Conservation (phyloP, 768 basidiomycete genomes). For the Trametopsis cervina region DNA sequence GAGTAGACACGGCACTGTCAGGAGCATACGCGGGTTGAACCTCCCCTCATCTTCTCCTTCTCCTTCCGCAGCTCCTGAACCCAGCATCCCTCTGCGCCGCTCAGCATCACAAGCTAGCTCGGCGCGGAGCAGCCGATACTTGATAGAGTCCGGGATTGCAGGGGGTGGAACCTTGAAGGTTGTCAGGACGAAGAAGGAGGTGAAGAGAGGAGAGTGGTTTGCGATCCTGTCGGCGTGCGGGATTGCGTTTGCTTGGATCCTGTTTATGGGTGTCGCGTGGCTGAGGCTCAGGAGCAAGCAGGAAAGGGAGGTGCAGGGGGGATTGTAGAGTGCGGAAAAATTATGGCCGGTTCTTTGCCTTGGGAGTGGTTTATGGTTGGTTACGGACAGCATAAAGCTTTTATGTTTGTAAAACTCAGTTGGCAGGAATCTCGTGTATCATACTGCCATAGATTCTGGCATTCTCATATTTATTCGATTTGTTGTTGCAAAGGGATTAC, state of each 20-base stretch:
- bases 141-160: constrained; percentile 6
- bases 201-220: constrained; percentile 43
- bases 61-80: constrained; percentile 8
- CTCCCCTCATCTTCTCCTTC: constrained; percentile 11
- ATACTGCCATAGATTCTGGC: too few species aligned
- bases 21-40: constrained; percentile 4
- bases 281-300: constrained; percentile 42
- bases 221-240: constrained; percentile 33
- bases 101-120: constrained; percentile 13
- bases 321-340: too few species aligned
- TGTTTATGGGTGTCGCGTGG: constrained; percentile 61
- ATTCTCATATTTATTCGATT: too few species aligned
- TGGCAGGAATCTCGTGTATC: too few species aligned
- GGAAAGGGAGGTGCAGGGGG: constrained; percentile 20
- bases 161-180: constrained; percentile 8
- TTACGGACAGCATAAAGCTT: too few species aligned
- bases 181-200: constrained; percentile 18
- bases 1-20: constrained; percentile 6
- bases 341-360: too few species aligned
- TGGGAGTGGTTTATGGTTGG: too few species aligned
- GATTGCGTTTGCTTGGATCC: constrained; percentile 49
- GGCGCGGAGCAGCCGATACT: constrained; percentile 17
- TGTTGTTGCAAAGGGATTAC: too few species aligned
- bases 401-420: too few species aligned
- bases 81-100: constrained; percentile 19